Percentiles rank a stretch among this genome's conserved stretches.
These are phyloP conservation scores for Raffaelea arxii DNA, from an alignment of 2,329 filamentous ascomycete species.

Conservation along the genomic window DNA sequence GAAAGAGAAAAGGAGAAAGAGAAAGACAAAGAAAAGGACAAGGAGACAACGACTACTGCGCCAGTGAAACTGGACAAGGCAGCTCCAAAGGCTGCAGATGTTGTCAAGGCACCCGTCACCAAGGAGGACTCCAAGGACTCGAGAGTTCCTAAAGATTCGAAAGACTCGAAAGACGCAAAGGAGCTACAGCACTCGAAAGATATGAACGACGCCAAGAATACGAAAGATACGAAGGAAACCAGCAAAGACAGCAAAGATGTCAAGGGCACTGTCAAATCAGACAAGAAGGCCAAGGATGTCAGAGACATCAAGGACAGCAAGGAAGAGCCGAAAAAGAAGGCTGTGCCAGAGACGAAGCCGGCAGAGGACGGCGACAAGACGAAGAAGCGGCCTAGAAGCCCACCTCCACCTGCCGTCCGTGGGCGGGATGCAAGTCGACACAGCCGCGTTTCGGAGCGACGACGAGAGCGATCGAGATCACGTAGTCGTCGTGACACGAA, in stretches of 20 bases:
- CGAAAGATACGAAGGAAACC: neutral
- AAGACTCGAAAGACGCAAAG: neutral
- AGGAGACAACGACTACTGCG: no score
- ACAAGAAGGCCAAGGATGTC: neutral
- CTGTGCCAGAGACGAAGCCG: neutral
- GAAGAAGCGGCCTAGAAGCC: conserved; percentile 15
- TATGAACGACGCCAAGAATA: neutral
- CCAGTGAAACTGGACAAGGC: no score
- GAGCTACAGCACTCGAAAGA: no score
- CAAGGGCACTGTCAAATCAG: neutral
- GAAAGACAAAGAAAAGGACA: conserved; percentile 21
- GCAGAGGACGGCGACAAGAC: neutral
- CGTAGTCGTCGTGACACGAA: conserved; percentile 17
- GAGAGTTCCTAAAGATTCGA: no score
- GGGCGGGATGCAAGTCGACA: conserved; percentile 18
- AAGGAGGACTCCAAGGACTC: neutral
- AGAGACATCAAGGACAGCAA: no score
- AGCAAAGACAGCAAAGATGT: neutral
- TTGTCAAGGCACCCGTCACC: no score
- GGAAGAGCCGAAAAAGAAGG: no score
- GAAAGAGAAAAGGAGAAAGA: neutral
- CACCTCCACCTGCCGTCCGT: conserved; percentile 19
- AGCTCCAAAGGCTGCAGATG: no score
- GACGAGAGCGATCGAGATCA: conserved; percentile 12
- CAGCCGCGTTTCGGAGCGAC: conserved; percentile 17